Conservation (phyloP, 2,329 filamentous ascomycete species). For the Metarhizium album region DNA sequence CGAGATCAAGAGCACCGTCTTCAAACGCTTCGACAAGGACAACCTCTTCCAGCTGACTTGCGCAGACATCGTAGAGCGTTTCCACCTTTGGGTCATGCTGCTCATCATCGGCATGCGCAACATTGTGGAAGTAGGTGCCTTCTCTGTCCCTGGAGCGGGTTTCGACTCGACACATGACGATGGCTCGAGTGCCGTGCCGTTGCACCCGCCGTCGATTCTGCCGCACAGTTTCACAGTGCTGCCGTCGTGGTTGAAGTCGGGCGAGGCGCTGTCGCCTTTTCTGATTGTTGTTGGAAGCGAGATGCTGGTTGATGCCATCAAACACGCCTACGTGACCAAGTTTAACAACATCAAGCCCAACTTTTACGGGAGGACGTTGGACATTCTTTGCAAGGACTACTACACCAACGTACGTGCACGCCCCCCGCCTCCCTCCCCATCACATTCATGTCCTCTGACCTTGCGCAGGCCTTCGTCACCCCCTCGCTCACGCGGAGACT, state of each 20-base stretch:
- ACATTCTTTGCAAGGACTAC: conserved; percentile 94
- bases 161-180: conserved; percentile 35
- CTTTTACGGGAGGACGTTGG: conserved; percentile 81
- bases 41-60: conserved; percentile 95
- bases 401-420: conserved; percentile 66
- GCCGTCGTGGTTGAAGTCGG: conserved; percentile 65
- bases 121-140: conserved; percentile 84
- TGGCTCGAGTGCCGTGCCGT: conserved; percentile 43
- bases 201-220: conserved; percentile 63
- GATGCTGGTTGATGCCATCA: conserved; percentile 93
- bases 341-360: conserved; percentile 94
- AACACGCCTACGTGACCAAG: conserved; percentile 95
- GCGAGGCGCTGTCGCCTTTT: conserved; percentile 86
- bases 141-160: conserved; percentile 51
- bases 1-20: conserved; percentile 96
- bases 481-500: conserved; percentile 84
- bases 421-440: neutral
- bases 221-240: conserved; percentile 86
- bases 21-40: conserved; percentile 98
- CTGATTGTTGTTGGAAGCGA: conserved; percentile 90
- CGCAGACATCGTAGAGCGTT: conserved; percentile 91
- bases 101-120: conserved; percentile 94
- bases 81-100: conserved; percentile 96
- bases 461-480: conserved; percentile 68
- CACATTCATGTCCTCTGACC: neutral